Base-by-base conservation (phyloP, 2,329 filamentous ascomycete genomes). In the Trichoderma arundinaceum region DNA sequence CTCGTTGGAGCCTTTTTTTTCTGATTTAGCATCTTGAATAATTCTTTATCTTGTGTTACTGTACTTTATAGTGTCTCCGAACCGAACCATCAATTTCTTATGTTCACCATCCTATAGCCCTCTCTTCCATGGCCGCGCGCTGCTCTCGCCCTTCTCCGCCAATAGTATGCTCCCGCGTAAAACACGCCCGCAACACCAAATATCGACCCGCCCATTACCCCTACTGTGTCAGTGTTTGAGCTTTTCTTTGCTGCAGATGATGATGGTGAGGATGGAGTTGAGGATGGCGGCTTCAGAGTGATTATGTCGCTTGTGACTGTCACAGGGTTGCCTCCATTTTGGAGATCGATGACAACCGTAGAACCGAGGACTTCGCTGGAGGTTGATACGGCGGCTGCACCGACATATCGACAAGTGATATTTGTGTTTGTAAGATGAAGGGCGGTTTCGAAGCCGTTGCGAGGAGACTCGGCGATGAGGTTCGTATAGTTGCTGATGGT, bases 41-140 rank as follows among this genome's bases (percentile, higher is more conserved):
- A 0, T 13, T 22, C 15, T 28, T 28, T 28, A 28, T 32, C 3
- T 49, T 49, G n/a, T 28, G 12, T 17, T 52, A 52, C 9, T 28
- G 15, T 10, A 17, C 9, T 10, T 52, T 17, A 43, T 43, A 43
- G 10, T 32, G 41, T n/a, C 53, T 17, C 3, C 22, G n/a, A 22
- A 7, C 1, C 6, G 2, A 5, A 1, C 38, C 44, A n/a, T 52
- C 35, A 61, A 39, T 60, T 22, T 43, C 46, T 41, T 19, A 41
- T 19, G n/a, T 61, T 19, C 3, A 61, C 58, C 58, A 61, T 61
- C n/a, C 46, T 61, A 13, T 61, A 61, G 7, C 58, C 58, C 22
- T 52, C 46, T 33, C 43, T 41, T 15, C 41, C 33, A 7, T 43
- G 46, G 10, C 46, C 35, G 8, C 33, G 17, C 10, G 35, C 22